Evolutionary conservation across 2,329 filamentous ascomycete species (phyloP), one percentile per base, ranked within the genome.

Genomic region (Sclerotinia borealis): DNA sequence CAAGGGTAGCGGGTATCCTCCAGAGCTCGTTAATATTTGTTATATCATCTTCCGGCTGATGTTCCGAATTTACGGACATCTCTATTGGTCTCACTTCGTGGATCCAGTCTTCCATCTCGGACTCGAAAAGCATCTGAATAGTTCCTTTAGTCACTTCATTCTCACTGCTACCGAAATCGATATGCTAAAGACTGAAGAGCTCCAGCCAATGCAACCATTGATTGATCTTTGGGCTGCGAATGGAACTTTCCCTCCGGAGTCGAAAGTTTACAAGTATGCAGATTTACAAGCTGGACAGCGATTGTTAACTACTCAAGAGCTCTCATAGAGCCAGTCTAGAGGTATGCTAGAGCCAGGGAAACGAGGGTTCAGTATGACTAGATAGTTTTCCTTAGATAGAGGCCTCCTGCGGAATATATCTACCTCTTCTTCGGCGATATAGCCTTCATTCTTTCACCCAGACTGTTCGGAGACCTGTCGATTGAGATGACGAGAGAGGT

Each of bases 41-140:
- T 92, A 96, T 80, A 88, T 89, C 69, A 95, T 97, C 73, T 93
- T 97, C 80, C 90, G 93, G 72, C 95, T 97, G 78, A 97, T 99
- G 89, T 98, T 99, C 82, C 90, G 95, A 64, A 93, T 97, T 70
- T 99, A 98, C 74, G 89, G 95, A 54, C 95, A 99, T 77, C 86
- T 99, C 65, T 99, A 99, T 81, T 97, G 96, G 84, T 91, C 93
- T 63, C 95, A 99, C 77, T 99, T 91, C 77, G 79, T 87, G 65
- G 89, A 92, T 69, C 89, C 89, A 5, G 92, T 92, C 77, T 93
- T 92, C 78, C 88, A 93, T 75, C 82, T 93, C 68, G 91, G 90
- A 78, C 79, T 90, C 11, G 87, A 89, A 76, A 89, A 92, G 75
- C 88, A 91, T 71, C 82, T 93, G 66, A 93, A 95, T 81, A 92